Percentiles rank a stretch among this genome's conserved stretches.
phyloP scores from a whole-genome alignment of 2,329 filamentous ascomycete genomes.

The Botryosphaeria dothidea region DNA sequence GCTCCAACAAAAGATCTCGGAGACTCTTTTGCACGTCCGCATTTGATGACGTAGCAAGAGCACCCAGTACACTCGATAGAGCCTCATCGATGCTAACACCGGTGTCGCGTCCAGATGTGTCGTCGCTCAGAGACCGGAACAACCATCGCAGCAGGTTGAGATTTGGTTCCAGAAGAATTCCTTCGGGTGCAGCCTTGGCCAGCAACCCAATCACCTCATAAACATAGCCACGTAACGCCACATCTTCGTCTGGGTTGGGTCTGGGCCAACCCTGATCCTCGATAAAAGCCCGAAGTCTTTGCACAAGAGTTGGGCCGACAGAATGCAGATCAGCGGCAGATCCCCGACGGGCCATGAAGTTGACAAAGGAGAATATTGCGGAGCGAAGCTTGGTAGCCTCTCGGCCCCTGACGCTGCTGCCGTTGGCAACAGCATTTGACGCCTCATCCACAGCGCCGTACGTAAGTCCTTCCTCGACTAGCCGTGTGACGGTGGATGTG shows the following conservation, averaged over 20 bases:
- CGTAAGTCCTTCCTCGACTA: slow-evolving; percentile 59
- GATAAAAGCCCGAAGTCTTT: slow-evolving; percentile 71
- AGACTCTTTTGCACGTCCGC: slow-evolving; percentile 44
- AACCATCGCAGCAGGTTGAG: slow-evolving; percentile 71
- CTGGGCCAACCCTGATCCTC: slow-evolving; percentile 80
- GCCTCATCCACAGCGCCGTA: slow-evolving; percentile 25
- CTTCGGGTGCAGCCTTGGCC: slow-evolving; percentile 63
- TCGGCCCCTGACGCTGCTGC: slow-evolving; percentile 53
- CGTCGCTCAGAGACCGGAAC: slow-evolving; percentile 78
- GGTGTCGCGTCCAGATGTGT: slow-evolving; percentile 70
- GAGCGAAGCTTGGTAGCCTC: slow-evolving; percentile 79
- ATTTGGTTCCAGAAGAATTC: slow-evolving; percentile 53
- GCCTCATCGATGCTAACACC: slow-evolving; percentile 89
- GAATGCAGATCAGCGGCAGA: slow-evolving; percentile 59
- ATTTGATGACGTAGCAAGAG: slow-evolving; percentile 43
- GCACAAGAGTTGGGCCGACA: slow-evolving; percentile 69
- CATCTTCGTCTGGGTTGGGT: slow-evolving; percentile 56
- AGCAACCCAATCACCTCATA: slow-evolving; percentile 91
- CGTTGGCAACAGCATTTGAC: slow-evolving; percentile 37
- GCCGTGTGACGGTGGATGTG: slow-evolving; percentile 64
- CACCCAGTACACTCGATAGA: slow-evolving; percentile 72
- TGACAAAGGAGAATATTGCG: slow-evolving; percentile 82
- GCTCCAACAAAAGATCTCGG: slow-evolving; percentile 35
- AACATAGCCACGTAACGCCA: slow-evolving; percentile 72
- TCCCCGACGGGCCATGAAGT: slow-evolving; percentile 80